Evolutionary conservation across 495 filamentous ascomycete species (phyloP).

Genomic region (Viridothelium virens): DNA sequence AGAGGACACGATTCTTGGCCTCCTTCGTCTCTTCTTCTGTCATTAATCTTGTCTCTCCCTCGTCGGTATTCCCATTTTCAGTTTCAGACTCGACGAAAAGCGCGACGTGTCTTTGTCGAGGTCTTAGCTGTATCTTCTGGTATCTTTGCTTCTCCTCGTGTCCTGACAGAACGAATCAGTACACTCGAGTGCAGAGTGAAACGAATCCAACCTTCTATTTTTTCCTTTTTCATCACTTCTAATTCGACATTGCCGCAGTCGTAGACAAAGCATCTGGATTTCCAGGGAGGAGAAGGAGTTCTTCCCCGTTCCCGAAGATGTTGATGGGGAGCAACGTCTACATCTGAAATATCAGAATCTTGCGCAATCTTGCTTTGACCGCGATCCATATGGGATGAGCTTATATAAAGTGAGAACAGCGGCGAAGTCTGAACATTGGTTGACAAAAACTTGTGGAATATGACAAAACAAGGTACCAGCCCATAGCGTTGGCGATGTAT

Average conservation of each 20-base stretch:
- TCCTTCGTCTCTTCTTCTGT: slow-evolving; percentile 4
- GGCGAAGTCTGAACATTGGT: no score
- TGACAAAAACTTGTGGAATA: no score
- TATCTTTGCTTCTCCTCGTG: background rate
- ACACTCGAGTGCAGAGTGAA: background rate
- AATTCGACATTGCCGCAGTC: background rate
- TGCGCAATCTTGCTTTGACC: no score
- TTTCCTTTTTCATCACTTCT: background rate
- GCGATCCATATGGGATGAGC: no score
- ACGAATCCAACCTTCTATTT: background rate
- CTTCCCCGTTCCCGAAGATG: no score
- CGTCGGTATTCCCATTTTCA: background rate
- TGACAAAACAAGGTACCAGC: no score
- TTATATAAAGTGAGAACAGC: no score
- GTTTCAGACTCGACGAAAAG: background rate
- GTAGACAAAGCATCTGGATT: slow-evolving; percentile 4
- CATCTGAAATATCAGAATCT: no score
- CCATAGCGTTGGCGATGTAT: no score
- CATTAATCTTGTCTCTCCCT: background rate
- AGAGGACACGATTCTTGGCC: background rate
- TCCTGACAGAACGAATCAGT: no score
- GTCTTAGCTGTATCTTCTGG: slow-evolving; percentile 2
- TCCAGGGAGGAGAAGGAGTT: no score
- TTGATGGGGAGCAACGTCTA: no score
- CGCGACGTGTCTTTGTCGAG: background rate